A percentile compares a stretch with the other conserved stretches of the same genome.
These are phyloP conservation scores for Microdochium bolleyi DNA, from an alignment of 2,329 filamentous ascomycete genomes.

Conservation along the genomic window DNA sequence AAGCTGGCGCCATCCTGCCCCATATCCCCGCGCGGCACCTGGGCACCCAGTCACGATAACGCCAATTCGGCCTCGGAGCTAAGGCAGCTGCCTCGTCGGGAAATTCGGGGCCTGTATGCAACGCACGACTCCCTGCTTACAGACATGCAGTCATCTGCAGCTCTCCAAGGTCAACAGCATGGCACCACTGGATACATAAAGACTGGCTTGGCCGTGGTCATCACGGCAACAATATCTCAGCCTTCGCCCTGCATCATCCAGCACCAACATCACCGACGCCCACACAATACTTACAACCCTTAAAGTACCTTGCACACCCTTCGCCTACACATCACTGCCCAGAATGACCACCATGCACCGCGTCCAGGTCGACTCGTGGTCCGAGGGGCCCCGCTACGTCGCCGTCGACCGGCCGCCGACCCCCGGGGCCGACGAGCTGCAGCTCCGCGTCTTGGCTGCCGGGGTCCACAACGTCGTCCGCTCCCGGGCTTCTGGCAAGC, in stretches of 20 bases:
- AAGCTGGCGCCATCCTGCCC: too few species aligned
- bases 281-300: not conserved
- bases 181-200: too few species aligned
- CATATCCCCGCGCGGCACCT: too few species aligned
- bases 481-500: conserved; percentile 41
- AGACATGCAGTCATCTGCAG: too few species aligned
- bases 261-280: too few species aligned
- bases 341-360: conserved; percentile 11
- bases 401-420: conserved; percentile 25
- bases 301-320: not conserved
- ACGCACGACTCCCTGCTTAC: not conserved
- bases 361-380: conserved; percentile 17
- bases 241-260: too few species aligned
- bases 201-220: too few species aligned
- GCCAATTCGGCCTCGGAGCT: not conserved
- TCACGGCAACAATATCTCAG: too few species aligned
- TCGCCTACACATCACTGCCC: not conserved
- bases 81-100: not conserved
- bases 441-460: conserved; percentile 41
- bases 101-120: not conserved
- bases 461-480: conserved; percentile 47
- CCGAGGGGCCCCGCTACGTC: conserved; percentile 17
- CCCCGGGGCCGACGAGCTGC: conserved; percentile 28
- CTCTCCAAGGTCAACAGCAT: too few species aligned
- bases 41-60: too few species aligned